phyloP scores from a whole-genome alignment of 176 grass and related monocot species.

The Lolium multiflorum region DNA sequence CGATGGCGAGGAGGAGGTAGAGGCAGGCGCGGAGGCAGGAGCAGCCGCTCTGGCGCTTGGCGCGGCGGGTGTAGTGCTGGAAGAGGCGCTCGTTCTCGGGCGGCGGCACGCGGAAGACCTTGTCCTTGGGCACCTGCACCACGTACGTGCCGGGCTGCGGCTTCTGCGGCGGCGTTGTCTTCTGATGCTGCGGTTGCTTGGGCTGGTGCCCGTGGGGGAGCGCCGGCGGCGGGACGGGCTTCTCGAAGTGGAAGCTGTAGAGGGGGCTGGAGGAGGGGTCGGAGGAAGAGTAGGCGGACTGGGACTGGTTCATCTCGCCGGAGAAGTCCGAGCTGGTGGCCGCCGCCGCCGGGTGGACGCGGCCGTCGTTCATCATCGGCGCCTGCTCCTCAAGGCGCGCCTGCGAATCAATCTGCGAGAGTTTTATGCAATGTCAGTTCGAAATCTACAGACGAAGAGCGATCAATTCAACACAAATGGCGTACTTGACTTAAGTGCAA shows the following conservation, averaged over 20 bases:
- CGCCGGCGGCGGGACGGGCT: conserved; percentile 14
- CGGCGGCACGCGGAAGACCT: conserved; percentile 71
- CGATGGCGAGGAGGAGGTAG: conserved; percentile 4
- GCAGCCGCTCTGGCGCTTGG: conserved; percentile 30
- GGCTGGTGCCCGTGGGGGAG: not conserved
- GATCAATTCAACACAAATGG: not conserved
- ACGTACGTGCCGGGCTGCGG: conserved; percentile 45
- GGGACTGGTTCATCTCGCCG: conserved; percentile 53
- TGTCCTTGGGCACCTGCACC: conserved; percentile 73
- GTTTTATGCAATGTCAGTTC: not conserved
- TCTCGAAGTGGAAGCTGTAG: conserved; percentile 72
- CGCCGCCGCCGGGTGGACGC: conserved; percentile 45
- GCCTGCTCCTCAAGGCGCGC: conserved; percentile 46
- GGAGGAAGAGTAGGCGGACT: conserved; percentile 42
- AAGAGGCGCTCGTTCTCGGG: conserved; percentile 66
- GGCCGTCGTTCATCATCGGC: conserved; percentile 49
- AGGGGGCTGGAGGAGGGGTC: conserved; percentile 57
- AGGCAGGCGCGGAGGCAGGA: conserved; percentile 53
- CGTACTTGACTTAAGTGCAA: not conserved
- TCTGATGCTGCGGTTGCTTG: not conserved
- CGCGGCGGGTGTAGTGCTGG: conserved; percentile 56
- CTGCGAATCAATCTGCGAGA: conserved; percentile 52
- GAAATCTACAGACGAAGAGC: not conserved
- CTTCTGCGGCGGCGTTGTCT: not conserved
- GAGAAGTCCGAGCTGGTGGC: conserved; percentile 55